Evolutionary conservation across 208 protist species (phyloP), one percentile per base, ranked within the genome.

Genomic region (Trypanosoma conorhini): DNA sequence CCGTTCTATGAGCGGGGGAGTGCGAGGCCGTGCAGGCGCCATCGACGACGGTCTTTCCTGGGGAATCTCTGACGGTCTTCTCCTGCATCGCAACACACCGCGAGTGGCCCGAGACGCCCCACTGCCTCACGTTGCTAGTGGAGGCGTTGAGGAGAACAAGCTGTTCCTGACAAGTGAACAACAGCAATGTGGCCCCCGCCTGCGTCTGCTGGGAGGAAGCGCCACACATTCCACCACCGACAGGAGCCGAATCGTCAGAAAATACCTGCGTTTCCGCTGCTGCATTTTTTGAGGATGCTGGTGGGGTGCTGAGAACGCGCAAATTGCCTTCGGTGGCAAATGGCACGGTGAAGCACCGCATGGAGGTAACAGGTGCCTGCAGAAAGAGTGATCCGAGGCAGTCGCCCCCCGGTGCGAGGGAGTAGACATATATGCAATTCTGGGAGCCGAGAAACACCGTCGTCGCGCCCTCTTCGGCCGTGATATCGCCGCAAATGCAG

Each of bases 351-450:
- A 93, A 93, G 33, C 74, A 81, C 58, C 81, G 87, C 35, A 96
- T 68, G 13, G 84, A 91, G 0, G 86, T 89, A 19, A 96, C 81
- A 40, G 85, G 87, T 65, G 83, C 56, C 44, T 96, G 85, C 61
- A 92, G 44, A 67, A 91, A 94, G 50, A 96, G 58, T 19, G 84
- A 91, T 9, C 86, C 68, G 56, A 94, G 64, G 64, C 87, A 92
- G 24, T 58, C 69, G 0, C 92, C 86, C 21, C 28, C 73, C 13
- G n/a, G 5, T 24, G 50, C 28, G 44, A 94, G 33, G 22, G 77
- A 79, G 73, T 97, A 97, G 0, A 88, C 83, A 71, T 97, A 97
- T 46, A 97, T 72, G 21, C 83, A 63, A 67, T 97, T 89, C 35
- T 81, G 83, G 22, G 88, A 93, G 48, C 89, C 91, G 30, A 94